A percentile compares a stretch with the other conserved stretches of the same genome.
phyloP scores from a whole-genome alignment of 345 rosid genomes.

The Acer saccharum region DNA sequence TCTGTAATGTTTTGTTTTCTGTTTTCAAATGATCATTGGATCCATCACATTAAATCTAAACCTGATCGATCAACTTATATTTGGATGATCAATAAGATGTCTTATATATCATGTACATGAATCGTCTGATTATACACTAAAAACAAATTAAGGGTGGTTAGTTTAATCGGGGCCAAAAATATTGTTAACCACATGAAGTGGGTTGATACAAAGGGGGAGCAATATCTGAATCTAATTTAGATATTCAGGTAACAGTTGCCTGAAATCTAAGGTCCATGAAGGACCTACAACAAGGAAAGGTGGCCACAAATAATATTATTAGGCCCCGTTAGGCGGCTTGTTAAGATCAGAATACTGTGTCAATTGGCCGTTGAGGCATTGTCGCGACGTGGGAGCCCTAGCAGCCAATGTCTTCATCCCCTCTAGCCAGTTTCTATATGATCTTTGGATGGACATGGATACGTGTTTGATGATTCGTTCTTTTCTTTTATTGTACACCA shows the following conservation, averaged over 20 bases:
- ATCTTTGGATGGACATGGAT: constrained; percentile 7
- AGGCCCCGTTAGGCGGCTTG: constrained; percentile 10
- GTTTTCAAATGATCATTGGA: too few relatives aligned
- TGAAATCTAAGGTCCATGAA: constrained; percentile 27
- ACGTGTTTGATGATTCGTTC: constrained; percentile 29
- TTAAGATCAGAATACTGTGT: constrained; percentile 19
- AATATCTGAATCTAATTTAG: not conserved
- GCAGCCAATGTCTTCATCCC: constrained; percentile 15
- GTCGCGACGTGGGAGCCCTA: not conserved
- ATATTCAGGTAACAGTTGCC: constrained; percentile 15
- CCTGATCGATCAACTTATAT: too few relatives aligned
- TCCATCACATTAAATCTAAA: too few relatives aligned
- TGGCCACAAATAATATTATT: not conserved
- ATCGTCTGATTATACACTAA: too few relatives aligned
- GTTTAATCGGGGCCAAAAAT: too few relatives aligned
- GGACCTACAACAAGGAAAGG: constrained; percentile 24
- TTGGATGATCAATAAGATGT: too few relatives aligned
- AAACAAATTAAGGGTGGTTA: too few relatives aligned
- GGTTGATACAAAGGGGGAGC: not conserved
- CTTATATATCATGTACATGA: too few relatives aligned
- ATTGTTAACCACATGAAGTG: too few relatives aligned
- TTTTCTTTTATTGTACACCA: constrained; percentile 51
- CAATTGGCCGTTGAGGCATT: constrained; percentile 12
- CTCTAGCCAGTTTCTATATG: constrained; percentile 10
- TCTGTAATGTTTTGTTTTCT: too few relatives aligned